Conservation (phyloP, 2,329 filamentous ascomycete species). For the Diaporthe citri region DNA sequence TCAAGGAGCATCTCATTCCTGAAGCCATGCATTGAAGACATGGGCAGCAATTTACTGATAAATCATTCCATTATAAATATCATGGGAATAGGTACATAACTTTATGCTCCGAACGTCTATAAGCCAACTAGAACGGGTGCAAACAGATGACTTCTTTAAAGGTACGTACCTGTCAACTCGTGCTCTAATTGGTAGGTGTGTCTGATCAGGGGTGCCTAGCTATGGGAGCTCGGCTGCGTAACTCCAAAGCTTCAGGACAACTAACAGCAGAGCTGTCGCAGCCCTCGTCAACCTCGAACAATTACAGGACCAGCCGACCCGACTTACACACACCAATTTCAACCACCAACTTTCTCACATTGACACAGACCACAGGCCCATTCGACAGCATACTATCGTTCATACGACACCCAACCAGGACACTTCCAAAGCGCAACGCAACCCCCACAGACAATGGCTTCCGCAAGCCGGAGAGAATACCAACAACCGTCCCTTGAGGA, state of each 20-base stretch:
- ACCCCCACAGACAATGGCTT: constrained; percentile 55
- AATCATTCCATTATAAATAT: neutral
- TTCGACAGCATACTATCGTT: neutral
- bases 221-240: constrained; percentile 44
- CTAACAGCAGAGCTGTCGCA: constrained; percentile 43
- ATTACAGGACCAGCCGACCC: constrained; percentile 24
- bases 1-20: neutral
- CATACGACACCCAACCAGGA: neutral
- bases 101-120: neutral
- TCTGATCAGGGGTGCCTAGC: constrained; percentile 32
- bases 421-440: neutral
- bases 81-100: neutral
- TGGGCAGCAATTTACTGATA: neutral
- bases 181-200: constrained; percentile 12
- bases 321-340: neutral
- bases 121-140: neutral
- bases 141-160: neutral
- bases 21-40: neutral
- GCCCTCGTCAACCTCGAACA: constrained; percentile 32
- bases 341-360: neutral
- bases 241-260: constrained; percentile 44
- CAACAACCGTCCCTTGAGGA: constrained; percentile 69
- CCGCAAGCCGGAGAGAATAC: constrained; percentile 64
- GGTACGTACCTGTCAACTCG: constrained; percentile 19
- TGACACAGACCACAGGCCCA: neutral